A percentile compares a stretch with the other conserved stretches of the same genome.
Conservation (phyloP, 2,329 filamentous ascomycete genomes). For the Verticillium albo-atrum region DNA sequence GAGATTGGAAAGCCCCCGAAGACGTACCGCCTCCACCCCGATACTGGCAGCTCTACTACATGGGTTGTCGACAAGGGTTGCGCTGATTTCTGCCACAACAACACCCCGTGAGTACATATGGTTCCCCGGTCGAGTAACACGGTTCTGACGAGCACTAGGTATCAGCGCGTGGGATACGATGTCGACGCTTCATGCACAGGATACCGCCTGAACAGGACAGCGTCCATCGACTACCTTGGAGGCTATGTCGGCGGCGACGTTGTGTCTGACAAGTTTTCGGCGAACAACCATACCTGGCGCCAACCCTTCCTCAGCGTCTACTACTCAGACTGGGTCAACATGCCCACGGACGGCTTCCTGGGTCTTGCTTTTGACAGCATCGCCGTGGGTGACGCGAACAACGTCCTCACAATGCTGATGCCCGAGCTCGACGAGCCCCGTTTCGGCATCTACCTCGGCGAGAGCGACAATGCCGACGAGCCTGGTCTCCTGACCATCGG, state of each 20-base stretch:
- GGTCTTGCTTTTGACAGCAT: slow-evolving; percentile 28
- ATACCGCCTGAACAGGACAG: slow-evolving; percentile 1
- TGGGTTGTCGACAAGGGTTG: slow-evolving; percentile 18
- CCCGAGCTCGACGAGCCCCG: slow-evolving; percentile 22
- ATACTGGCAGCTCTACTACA: slow-evolving; percentile 28
- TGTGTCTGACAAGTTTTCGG: slow-evolving; percentile 20
- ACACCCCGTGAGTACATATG: not conserved
- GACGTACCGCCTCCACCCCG: slow-evolving; percentile 22
- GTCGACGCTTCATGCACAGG: slow-evolving; percentile 19
- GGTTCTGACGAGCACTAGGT: slow-evolving; percentile 9
- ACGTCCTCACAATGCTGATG: slow-evolving; percentile 27
- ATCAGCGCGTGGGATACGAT: slow-evolving; percentile 21
- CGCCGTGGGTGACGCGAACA: slow-evolving; percentile 19
- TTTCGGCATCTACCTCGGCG: slow-evolving; percentile 26
- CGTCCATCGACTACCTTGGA: slow-evolving; percentile 23
- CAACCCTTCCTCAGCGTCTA: slow-evolving; percentile 24
- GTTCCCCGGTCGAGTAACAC: not conserved
- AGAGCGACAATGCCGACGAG: slow-evolving; percentile 9
- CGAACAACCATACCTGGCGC: slow-evolving; percentile 16
- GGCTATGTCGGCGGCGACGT: slow-evolving; percentile 18
- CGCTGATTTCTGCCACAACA: slow-evolving; percentile 19
- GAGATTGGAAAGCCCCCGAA: slow-evolving; percentile 22
- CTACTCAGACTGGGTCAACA: slow-evolving; percentile 20
- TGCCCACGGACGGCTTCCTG: slow-evolving; percentile 28
- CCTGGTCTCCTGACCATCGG: slow-evolving; percentile 25